phyloP scores from a whole-genome alignment of 1,139 yeast species.

The Dujonia santamariae region DNA sequence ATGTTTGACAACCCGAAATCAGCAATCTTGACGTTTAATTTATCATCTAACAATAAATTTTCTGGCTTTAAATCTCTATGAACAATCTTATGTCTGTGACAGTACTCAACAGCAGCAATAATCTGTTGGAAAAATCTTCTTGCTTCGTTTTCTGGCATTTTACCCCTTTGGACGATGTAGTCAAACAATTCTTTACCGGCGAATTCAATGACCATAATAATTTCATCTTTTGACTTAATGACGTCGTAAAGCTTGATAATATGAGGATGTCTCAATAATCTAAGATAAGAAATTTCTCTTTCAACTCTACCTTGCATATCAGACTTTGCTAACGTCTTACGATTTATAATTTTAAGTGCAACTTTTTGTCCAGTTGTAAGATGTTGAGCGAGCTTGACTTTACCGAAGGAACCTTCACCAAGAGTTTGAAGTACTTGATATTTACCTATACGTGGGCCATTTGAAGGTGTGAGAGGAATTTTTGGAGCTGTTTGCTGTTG shows the following conservation, averaged over 20 bases:
- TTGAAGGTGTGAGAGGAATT: constrained; percentile 14
- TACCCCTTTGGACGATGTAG: constrained; percentile 91
- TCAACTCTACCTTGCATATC: constrained; percentile 98
- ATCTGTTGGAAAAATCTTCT: constrained; percentile 95
- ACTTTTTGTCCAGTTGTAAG: constrained; percentile 90
- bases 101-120: constrained; percentile 95
- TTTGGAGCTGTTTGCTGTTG: constrained; percentile 8
- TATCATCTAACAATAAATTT: constrained; percentile 85
- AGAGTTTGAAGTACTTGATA: constrained; percentile 92
- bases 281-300: constrained; percentile 86
- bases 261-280: constrained; percentile 92
- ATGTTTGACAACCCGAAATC: constrained; percentile 95
- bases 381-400: constrained; percentile 93
- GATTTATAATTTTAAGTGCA: constrained; percentile 89
- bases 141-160: constrained; percentile 93
- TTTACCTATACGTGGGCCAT: constrained; percentile 64
- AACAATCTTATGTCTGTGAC: constrained; percentile 96
- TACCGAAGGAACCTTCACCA: constrained; percentile 98
- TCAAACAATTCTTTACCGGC: constrained; percentile 97
- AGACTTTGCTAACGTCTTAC: constrained; percentile 89
- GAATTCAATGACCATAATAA: constrained; percentile 95
- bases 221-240: constrained; percentile 92
- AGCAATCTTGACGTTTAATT: constrained; percentile 90
- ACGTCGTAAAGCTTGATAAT: constrained; percentile 95
- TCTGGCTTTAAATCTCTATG: constrained; percentile 97